phyloP scores from a whole-genome alignment of 2,329 filamentous ascomycete species.

The Emergomyces pasteurianus region DNA sequence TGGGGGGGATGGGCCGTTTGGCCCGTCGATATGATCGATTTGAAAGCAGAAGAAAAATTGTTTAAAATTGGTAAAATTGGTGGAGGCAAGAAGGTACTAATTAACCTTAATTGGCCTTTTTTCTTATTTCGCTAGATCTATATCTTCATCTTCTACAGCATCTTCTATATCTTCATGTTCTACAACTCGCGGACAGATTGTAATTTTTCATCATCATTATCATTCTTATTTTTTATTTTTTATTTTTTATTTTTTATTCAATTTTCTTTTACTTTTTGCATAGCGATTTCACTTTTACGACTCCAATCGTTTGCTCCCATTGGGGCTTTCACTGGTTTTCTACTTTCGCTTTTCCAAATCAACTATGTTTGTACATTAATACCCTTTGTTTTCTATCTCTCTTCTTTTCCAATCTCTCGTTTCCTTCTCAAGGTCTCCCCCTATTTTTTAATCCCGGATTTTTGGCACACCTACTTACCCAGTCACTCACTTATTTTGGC shows the following conservation, averaged over 20 bases:
- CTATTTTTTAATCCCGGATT: neutral
- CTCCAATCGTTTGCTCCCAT: neutral
- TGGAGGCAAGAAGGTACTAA: neutral
- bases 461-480: neutral
- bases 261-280: neutral
- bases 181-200: neutral
- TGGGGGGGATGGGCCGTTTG: conserved; percentile 9
- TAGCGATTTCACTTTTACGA: neutral
- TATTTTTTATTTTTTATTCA: neutral
- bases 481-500: conserved; percentile 23
- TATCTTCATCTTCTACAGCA: neutral
- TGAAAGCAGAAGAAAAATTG: too few species aligned
- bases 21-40: conserved; percentile 9
- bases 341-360: neutral
- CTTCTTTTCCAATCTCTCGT: neutral
- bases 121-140: too few species aligned
- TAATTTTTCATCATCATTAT: too few species aligned
- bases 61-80: too few species aligned
- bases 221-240: too few species aligned
- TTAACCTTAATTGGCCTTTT: too few species aligned
- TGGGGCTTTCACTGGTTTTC: neutral
- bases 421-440: neutral
- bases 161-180: neutral
- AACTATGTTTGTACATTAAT: neutral
- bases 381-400: neutral